Base-by-base conservation (phyloP, 2,329 filamentous ascomycete genomes). In the Cladosporium phlei region DNA sequence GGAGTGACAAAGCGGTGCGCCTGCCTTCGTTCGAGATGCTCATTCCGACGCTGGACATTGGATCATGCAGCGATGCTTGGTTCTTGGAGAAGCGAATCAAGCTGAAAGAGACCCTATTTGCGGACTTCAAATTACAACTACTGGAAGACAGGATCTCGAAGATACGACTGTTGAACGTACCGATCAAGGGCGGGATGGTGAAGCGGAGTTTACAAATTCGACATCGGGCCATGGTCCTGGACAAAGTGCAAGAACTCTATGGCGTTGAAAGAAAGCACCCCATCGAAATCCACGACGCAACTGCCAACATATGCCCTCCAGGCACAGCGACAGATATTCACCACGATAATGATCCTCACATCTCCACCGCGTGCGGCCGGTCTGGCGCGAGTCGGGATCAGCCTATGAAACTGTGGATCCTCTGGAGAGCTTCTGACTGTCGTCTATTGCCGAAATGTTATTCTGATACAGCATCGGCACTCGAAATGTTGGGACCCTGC, bases 131-230 rank as follows among this genome's bases (percentile, higher is more conserved):
- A 20, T 17, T 20, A 12, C 7, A 21, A 20, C 11, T 35, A 12
- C 10, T 35, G 7, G 19, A 35, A 7, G 19, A 19, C 17, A 35
- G 10, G 14, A 12, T 20, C 19, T 19, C 32, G 9, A 35, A 35
- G 10, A 35, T 35, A 17, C 32, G 32, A 35, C 32, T 35, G 12
- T 35, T 35, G 32, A 35, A 35, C 32, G 19, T 35, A 35, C 32
- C 32, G n/a, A 20, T 35, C 19, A 20, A 17, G 9, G 16, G 22
- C 12, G 22, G 12, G 17, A 10, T 35, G 16, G 32, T 35, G 10
- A 20, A 11, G 12, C 32, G 19, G 12, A 19, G 10, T 9, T 35
- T 20, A 12, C 32, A 35, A 19, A 11, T 12, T 35, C 9, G 3
- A 11, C 19, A 35, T 22, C 19, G 12, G 20, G 32, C 19, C 19